These are phyloP conservation scores for Candida tropicalis DNA, from an alignment of 1,139 yeast species.

Conservation along the genomic window DNA sequence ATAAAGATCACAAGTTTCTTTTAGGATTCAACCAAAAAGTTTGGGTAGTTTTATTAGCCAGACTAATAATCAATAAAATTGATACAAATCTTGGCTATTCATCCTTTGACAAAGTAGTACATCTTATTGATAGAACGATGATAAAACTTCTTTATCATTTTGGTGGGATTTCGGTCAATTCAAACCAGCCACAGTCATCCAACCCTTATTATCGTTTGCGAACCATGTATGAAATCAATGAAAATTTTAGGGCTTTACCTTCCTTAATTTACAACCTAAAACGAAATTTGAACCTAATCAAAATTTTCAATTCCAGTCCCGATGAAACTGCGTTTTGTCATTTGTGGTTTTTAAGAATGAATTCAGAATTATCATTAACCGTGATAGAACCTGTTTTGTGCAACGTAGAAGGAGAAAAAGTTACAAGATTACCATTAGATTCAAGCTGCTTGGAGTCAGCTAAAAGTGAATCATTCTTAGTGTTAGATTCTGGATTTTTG, in stretches of 20 bases:
- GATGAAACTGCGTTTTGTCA: slow-evolving; percentile 47
- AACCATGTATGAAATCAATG: slow-evolving; percentile 26
- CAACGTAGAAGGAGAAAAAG: slow-evolving; percentile 14
- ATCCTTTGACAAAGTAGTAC: slow-evolving; percentile 30
- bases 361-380: slow-evolving; percentile 20
- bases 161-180: slow-evolving; percentile 29
- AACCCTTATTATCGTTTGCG: slow-evolving; percentile 29
- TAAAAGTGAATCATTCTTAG: slow-evolving; percentile 19
- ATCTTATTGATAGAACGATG: slow-evolving; percentile 29
- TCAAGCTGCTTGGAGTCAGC: slow-evolving; percentile 20
- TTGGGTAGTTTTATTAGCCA: slow-evolving; percentile 33
- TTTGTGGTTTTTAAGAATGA: slow-evolving; percentile 29
- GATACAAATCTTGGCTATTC: slow-evolving; percentile 41
- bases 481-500: slow-evolving; percentile 36
- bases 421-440: slow-evolving; percentile 22
- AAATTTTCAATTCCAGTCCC: slow-evolving; percentile 45
- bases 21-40: slow-evolving; percentile 35
- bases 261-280: slow-evolving; percentile 33
- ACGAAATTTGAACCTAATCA: slow-evolving; percentile 36
- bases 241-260: slow-evolving; percentile 31
- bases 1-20: slow-evolving; percentile 30
- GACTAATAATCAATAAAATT: slow-evolving; percentile 36
- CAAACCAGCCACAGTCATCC: slow-evolving; percentile 7
- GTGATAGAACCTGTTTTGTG: slow-evolving; percentile 35
- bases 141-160: slow-evolving; percentile 33